These are phyloP conservation scores for Apium graveolens DNA, from an alignment of 129 eudicot genomes.

Conservation along the genomic window DNA sequence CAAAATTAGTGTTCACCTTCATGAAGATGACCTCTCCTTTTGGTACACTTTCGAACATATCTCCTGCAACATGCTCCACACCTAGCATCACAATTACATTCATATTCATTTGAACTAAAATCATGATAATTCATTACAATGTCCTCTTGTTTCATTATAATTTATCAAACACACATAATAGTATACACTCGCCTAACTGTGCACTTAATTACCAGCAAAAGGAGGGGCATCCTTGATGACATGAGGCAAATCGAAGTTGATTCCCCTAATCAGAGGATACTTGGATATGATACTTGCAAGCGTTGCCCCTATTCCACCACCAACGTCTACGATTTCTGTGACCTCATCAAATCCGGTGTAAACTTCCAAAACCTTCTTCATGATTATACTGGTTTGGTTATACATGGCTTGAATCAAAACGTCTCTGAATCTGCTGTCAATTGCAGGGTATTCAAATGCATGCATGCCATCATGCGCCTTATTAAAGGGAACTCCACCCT, in stretches of 20 bases:
- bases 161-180: neutral
- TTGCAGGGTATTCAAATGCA: conserved; percentile 6
- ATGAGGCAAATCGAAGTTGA: conserved; percentile 8
- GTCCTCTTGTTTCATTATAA: neutral
- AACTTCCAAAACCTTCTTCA: conserved; percentile 6
- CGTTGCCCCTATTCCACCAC: conserved; percentile 7
- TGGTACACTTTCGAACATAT: conserved; percentile 2
- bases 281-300: neutral
- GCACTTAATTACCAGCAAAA: neutral
- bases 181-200: neutral
- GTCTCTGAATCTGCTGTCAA: neutral
- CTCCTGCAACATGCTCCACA: conserved; percentile 6
- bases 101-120: no score
- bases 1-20: neutral
- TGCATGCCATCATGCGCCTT: neutral
- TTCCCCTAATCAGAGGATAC: neutral
- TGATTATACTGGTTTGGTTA: neutral
- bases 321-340: conserved; percentile 16
- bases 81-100: neutral
- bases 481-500: neutral
- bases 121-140: no score
- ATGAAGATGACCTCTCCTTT: conserved; percentile 6
- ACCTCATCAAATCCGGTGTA: conserved; percentile 22
- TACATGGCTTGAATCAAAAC: neutral
- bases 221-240: conserved; percentile 5